A percentile compares a stretch with the other conserved stretches of the same genome.
These are phyloP conservation scores for Ophiostoma ulmi DNA, from an alignment of 2,329 filamentous ascomycete genomes.

Conservation along the genomic window DNA sequence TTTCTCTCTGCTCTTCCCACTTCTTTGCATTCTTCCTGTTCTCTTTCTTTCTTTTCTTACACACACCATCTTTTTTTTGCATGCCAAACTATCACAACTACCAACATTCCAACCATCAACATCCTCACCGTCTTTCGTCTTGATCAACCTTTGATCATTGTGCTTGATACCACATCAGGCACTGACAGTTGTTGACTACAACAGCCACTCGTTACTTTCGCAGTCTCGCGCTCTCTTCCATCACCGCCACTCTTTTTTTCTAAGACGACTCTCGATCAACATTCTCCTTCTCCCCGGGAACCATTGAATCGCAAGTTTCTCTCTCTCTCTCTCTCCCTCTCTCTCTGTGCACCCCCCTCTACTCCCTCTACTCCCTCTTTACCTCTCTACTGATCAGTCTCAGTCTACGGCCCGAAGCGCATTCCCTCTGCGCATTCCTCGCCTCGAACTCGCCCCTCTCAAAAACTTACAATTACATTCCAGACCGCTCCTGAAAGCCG, in stretches of 20 bases:
- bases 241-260: background rate
- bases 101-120: background rate
- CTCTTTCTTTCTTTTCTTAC: conserved; percentile 1
- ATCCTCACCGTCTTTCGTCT: background rate
- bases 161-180: background rate
- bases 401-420: conserved; percentile 17
- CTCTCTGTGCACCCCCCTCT: background rate
- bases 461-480: background rate
- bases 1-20: conserved; percentile 20
- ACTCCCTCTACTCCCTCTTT: background rate
- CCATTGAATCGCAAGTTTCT: conserved; percentile 5
- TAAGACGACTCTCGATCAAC: background rate
- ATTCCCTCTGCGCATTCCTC: conserved; percentile 23
- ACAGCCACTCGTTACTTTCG: background rate
- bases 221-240: background rate
- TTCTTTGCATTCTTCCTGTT: conserved; percentile 12
- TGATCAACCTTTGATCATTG: background rate
- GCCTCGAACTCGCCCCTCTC: background rate
- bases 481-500: conserved; percentile 7
- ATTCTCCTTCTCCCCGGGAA: background rate
- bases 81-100: background rate
- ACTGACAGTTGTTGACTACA: background rate
- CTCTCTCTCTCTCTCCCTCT: conserved; percentile 6
- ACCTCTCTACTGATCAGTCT: conserved; percentile 16
- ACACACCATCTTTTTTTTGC: conserved; percentile 9